A percentile compares a stretch with the other conserved stretches of the same genome.
Conservation (phyloP, 2,329 filamentous ascomycete species). For the Nemania serpens region DNA sequence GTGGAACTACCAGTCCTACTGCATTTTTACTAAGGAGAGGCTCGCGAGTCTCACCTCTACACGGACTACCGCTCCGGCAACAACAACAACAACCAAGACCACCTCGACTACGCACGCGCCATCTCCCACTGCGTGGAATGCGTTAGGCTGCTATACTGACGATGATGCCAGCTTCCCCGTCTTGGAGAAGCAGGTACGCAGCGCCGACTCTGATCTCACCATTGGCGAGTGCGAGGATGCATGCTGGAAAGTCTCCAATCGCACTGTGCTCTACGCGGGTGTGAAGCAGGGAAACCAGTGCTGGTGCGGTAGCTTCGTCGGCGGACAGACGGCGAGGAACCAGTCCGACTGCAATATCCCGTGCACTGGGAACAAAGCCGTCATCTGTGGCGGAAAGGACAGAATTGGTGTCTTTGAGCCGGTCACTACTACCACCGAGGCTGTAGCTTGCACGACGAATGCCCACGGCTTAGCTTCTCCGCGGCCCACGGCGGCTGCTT, state of each 20-base stretch:
- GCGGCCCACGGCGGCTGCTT: no score
- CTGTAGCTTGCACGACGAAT: no score
- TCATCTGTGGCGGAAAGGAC: neutral
- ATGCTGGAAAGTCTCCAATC: conserved; percentile 4
- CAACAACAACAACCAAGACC: neutral
- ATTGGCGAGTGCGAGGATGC: neutral
- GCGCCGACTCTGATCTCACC: neutral
- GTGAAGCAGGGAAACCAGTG: conserved; percentile 1
- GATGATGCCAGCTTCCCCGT: neutral
- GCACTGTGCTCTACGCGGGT: neutral
- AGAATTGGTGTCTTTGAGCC: neutral
- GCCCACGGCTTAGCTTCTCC: no score
- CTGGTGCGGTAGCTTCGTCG: conserved; percentile 9
- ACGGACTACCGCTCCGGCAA: neutral
- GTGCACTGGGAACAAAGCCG: neutral
- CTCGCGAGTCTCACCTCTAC: neutral
- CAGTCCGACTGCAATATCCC: neutral
- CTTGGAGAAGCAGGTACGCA: neutral
- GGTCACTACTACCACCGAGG: no score
- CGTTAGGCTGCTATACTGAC: conserved; percentile 2
- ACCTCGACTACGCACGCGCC: neutral
- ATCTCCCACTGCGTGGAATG: neutral
- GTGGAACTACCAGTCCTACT: conserved; percentile 3
- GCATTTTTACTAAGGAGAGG: conserved; percentile 3
- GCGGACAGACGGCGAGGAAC: neutral